A percentile compares a stretch with the other conserved stretches of the same genome.
Conservation (phyloP, 257 asterid species). For the Gynochthodes officinalis region DNA sequence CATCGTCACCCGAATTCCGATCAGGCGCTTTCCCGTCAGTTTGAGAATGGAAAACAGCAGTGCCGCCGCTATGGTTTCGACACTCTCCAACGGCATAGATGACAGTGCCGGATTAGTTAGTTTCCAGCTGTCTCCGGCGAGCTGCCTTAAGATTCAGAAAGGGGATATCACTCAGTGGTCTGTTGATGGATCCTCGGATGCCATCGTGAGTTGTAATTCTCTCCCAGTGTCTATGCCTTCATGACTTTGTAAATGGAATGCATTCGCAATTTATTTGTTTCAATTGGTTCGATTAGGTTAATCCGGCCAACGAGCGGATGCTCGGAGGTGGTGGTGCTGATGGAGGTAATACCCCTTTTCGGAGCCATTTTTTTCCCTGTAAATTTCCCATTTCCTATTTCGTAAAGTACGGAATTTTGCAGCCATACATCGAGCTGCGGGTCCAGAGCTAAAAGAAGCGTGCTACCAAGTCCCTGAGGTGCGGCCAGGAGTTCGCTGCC, state of each 20-base stretch:
- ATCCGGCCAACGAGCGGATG: constrained; percentile 91
- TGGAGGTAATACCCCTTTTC: constrained; percentile 70
- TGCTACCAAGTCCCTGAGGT: constrained; percentile 81
- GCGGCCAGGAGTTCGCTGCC: constrained; percentile 84
- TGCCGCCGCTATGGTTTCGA: constrained; percentile 35
- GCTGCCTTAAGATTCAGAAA: constrained; percentile 57
- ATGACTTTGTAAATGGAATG: not conserved
- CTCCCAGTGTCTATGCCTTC: not conserved
- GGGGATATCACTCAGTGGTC: constrained; percentile 92
- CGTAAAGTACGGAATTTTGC: constrained; percentile 1
- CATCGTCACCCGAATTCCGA: constrained; percentile 18
- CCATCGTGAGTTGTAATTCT: constrained; percentile 52
- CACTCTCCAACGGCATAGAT: constrained; percentile 49
- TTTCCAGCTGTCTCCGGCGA: constrained; percentile 53
- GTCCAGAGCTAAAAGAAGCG: constrained; percentile 74
- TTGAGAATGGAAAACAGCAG: constrained; percentile 19
- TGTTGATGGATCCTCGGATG: constrained; percentile 84
- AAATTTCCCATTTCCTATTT: not conserved
- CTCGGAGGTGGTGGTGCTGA: constrained; percentile 98
- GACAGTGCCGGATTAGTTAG: constrained; percentile 23
- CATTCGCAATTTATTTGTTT: not conserved
- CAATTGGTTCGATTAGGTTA: constrained; percentile 49
- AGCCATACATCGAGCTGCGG: constrained; percentile 98
- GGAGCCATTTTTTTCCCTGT: constrained; percentile 5
- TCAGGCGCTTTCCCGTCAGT: constrained; percentile 30